Percentiles rank a stretch among this genome's conserved stretches.
These are phyloP conservation scores for Basidioascus undulatus DNA, from an alignment of 768 basidiomycete species.

Conservation along the genomic window DNA sequence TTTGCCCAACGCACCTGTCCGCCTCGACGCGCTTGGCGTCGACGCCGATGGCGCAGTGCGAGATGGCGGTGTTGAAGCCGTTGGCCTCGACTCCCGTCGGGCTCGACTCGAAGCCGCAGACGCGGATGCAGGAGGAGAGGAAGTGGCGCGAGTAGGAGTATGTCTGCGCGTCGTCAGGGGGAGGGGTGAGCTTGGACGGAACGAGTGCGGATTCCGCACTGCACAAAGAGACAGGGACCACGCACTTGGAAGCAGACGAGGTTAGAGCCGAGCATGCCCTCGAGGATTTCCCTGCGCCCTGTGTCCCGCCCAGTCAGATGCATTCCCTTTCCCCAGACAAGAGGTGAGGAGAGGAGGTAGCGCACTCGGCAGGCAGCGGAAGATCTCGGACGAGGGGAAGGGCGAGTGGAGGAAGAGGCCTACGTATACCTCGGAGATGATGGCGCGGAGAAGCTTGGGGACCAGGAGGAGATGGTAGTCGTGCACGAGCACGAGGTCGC, in stretches of 20 bases:
- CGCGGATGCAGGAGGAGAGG: conserved; percentile 76
- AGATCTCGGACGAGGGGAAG: conserved; percentile 90
- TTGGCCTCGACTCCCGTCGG: conserved; percentile 46
- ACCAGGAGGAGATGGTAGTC: conserved; percentile 91
- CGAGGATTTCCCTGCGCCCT: conserved; percentile 77
- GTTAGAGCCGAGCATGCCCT: conserved; percentile 94
- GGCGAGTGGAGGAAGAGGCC: conserved; percentile 95
- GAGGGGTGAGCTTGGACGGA: not conserved
- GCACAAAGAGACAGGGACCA: conserved; percentile 1
- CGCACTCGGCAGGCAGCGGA: conserved; percentile 72
- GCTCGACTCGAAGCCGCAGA: conserved; percentile 79
- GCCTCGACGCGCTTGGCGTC: conserved; percentile 70
- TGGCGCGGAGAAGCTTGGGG: conserved; percentile 58
- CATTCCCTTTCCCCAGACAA: not conserved
- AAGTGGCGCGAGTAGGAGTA: conserved; percentile 93
- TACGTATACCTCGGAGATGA: conserved; percentile 37
- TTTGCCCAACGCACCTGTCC: too few relatives aligned
- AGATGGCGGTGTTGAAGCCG: conserved; percentile 56
- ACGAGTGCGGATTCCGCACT: not conserved
- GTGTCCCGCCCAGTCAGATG: conserved; percentile 1
- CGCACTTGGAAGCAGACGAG: conserved; percentile 73
- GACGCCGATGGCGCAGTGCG: conserved; percentile 84
- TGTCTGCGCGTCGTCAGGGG: too few relatives aligned
- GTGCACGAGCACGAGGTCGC: conserved; percentile 75
- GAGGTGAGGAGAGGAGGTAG: not conserved